Evolutionary conservation across 371 early-diverging fungal species (phyloP), one percentile per base, ranked within the genome.

Genomic region (Mortierella sp.): DNA sequence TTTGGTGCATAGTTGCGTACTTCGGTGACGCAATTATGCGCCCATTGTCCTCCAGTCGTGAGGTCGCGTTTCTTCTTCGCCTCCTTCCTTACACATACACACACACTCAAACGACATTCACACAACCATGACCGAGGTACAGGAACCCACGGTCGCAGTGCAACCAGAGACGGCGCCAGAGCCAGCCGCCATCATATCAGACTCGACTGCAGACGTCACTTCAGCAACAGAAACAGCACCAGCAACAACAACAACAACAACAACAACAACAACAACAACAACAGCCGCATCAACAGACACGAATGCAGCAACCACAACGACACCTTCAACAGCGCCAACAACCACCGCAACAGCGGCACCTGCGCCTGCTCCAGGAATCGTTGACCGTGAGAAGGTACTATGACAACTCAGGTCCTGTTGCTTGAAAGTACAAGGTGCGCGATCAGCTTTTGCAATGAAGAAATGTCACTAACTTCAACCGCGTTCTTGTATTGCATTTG

Each of bases 331-430:
- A 24, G 53, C 53, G 53, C 53, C 53, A 53, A 5, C 53, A 53
- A 5, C 61, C 11, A 61, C 64, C 34, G 28, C 61, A 16, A 37
- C 64, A 37, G 31, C 24, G 5, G 37, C 64, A 16, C 5, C 37
- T 4, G 34, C 64, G 0, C 34, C 64, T 37, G 64, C 19, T 11
- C 40, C 64, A 34, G 37, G 64, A 19, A 31, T 37, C 13, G 3
- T 64, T 21, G 64, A 64, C 64, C 64, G 64, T 19, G 64, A 64
- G 24, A 64, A 64, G 40, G 64, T 64, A 64, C 37, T 14, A 5
- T 28, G 14, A 40, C 43, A 40, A 40, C 43, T 2, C 43, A 40
- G 6, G 43, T 40, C 43, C 6, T 40, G 6, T 40, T 40, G 34
- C 21, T 19, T 61, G 34, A 10, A 31, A 16, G 16, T 10, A 28